Evolutionary conservation across 306 rosid species (phyloP).

Genomic region (Trifolium subterraneum): DNA sequence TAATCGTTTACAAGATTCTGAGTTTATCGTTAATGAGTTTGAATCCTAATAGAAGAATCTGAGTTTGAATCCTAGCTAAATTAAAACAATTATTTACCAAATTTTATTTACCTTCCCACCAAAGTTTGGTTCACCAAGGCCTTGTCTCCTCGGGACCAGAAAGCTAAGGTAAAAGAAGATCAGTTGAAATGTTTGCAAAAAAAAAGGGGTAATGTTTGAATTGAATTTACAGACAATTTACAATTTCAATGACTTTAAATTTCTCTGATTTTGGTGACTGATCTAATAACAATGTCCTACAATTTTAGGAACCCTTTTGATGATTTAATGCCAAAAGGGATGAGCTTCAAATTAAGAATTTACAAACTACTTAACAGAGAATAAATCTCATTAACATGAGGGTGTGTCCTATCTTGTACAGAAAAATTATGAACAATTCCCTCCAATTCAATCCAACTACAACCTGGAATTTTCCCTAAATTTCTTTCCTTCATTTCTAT

Average conservation of each 20-base stretch:
- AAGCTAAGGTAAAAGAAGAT: not conserved
- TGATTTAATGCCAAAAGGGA: not conserved
- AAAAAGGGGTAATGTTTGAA: not conserved
- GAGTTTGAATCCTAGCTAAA: too few species aligned
- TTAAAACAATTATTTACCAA: too few species aligned
- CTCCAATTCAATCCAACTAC: conserved; percentile 75
- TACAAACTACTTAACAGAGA: conserved; percentile 57
- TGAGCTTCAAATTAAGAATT: conserved; percentile 35
- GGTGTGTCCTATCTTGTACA: conserved; percentile 69
- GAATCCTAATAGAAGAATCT: too few species aligned
- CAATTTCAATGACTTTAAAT: conserved; percentile 2
- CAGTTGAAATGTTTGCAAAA: not conserved
- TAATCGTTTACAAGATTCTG: too few species aligned
- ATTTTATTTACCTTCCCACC: too few species aligned
- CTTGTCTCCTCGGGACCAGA: too few species aligned
- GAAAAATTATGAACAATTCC: conserved; percentile 74
- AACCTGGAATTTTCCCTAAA: conserved; percentile 63
- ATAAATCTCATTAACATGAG: conserved; percentile 65
- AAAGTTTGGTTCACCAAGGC: too few species aligned
- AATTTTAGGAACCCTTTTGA: not conserved
- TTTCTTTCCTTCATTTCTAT: conserved; percentile 60
- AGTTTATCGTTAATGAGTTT: too few species aligned
- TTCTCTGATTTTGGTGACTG: not conserved
- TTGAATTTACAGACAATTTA: not conserved
- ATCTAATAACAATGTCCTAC: not conserved